Conservation (phyloP, 257 asterid species). For the Paraleonurus japonicus region DNA sequence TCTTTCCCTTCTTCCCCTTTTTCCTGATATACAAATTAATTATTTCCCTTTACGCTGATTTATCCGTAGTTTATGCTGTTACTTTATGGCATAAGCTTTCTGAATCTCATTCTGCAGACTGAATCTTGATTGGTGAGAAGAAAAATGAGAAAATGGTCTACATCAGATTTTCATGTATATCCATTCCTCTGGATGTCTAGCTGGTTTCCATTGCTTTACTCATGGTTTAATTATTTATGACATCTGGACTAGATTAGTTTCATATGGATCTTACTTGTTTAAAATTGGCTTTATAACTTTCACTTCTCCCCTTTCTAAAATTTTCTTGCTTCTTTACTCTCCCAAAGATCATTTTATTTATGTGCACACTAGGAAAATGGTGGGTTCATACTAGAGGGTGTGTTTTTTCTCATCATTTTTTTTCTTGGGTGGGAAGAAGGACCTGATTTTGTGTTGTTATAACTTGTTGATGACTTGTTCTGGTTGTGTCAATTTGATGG, state of each 20-base stretch:
- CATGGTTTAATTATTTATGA: neutral
- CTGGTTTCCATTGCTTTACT: neutral
- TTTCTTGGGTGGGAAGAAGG: neutral
- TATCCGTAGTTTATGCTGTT: neutral
- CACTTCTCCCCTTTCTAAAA: neutral
- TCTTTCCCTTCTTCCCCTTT: neutral
- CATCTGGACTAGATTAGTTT: neutral
- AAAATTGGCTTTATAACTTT: neutral
- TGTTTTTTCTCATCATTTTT: neutral
- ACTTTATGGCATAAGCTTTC: neutral
- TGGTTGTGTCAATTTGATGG: slow-evolving; percentile 48
- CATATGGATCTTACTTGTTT: neutral
- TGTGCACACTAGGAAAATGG: neutral
- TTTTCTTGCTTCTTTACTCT: slow-evolving; percentile 1
- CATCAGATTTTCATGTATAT: neutral
- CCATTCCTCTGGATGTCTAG: neutral
- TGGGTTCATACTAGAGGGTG: neutral
- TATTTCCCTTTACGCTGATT: neutral
- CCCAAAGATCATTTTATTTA: neutral
- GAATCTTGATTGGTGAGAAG: neutral
- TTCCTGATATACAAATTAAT: no score
- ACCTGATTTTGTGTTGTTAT: slow-evolving; percentile 1
- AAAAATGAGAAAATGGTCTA: neutral
- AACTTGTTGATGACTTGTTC: slow-evolving; percentile 21
- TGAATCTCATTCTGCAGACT: neutral